phyloP scores from a whole-genome alignment of 768 basidiomycete genomes.

The Phaeotremella skinneri region DNA sequence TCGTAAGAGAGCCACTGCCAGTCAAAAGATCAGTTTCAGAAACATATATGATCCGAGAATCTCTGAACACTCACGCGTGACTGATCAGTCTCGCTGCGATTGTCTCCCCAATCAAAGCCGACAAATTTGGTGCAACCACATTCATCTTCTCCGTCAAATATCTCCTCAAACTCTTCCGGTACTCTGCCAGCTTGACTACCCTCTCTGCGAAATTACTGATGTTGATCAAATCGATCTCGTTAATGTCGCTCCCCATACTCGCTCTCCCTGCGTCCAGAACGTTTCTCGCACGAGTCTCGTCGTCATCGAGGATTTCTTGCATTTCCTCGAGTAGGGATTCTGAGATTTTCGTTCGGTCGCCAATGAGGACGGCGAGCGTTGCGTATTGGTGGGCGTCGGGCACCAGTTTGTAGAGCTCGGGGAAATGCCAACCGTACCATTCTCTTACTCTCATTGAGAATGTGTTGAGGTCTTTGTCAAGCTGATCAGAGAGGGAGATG shows the following conservation, averaged over 20 bases:
- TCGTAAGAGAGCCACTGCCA: constrained; percentile 80
- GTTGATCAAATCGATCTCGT: constrained; percentile 92
- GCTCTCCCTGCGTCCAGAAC: constrained; percentile 90
- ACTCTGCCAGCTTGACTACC: constrained; percentile 87
- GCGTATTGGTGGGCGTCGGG: constrained; percentile 90
- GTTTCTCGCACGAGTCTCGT: constrained; percentile 82
- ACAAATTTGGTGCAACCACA: constrained; percentile 87
- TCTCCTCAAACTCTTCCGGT: constrained; percentile 81
- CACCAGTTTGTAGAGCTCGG: constrained; percentile 88
- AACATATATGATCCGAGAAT: background rate
- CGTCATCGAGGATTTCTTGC: constrained; percentile 74
- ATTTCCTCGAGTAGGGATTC: constrained; percentile 72
- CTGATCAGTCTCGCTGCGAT: constrained; percentile 90
- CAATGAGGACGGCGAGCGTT: constrained; percentile 76
- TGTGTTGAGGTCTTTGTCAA: constrained; percentile 98
- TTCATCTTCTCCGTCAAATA: constrained; percentile 98
- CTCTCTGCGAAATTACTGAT: constrained; percentile 86
- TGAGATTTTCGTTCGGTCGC: constrained; percentile 73
- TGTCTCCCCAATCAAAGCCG: constrained; percentile 84
- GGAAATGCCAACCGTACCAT: constrained; percentile 99
- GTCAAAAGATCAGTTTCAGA: background rate
- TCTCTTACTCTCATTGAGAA: constrained; percentile 98
- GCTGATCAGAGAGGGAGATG: constrained; percentile 94
- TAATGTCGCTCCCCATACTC: constrained; percentile 88
- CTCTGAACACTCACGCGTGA: constrained; percentile 61